Evolutionary conservation across 345 rosid genomes (phyloP), one percentile per base, ranked within the genome.

Genomic region (Hibiscus mutabilis): DNA sequence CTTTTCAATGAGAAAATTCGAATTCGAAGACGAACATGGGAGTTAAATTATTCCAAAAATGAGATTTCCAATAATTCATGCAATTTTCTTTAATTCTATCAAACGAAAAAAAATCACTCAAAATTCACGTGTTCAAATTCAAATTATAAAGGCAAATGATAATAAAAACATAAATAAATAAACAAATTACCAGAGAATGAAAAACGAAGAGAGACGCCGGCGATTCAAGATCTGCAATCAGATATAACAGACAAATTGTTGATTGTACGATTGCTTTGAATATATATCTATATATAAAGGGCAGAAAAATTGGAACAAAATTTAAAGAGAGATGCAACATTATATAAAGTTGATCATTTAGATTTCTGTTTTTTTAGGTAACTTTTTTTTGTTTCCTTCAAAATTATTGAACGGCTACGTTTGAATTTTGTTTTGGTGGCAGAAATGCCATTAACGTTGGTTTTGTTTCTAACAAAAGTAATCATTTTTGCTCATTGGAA

Each of bases 11-110:
- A 47, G 52, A 47, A 47, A 49, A 49, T 49, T 19, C 55, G 55
- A 49, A 49, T 75, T 81, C 87, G 72, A 82, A 74, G 77, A 66
- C 74, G 84, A 80, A 80, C 91, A 87, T 85, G 83, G 75, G 84
- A 79, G 65, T 46, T 46, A 14, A 21, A 16, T 35, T 29, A 29
- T 37, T 61, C 42, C 46, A 42, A 11, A 47, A 1, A 68, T 59
- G 62, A 19, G 37, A 79, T 15, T 68, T 68, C 33, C 63, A 25
- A 14, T 55, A 58, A 62, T 25, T 22, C 80, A 53, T 16, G 35
- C 73, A 74, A 63, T 19, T 53, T 6, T 68, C 31, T 11, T 40
- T 63, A 53, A 66, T 44, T 24, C 80, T 60, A 13, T 27, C 73
- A 72, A 63, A 74, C 18, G 13, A 35, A 35, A 37, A 37, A 29